A percentile compares a stretch with the other conserved stretches of the same genome.
Conservation (phyloP, 352 stramenopile genomes). For the Globisporangium polare region DNA sequence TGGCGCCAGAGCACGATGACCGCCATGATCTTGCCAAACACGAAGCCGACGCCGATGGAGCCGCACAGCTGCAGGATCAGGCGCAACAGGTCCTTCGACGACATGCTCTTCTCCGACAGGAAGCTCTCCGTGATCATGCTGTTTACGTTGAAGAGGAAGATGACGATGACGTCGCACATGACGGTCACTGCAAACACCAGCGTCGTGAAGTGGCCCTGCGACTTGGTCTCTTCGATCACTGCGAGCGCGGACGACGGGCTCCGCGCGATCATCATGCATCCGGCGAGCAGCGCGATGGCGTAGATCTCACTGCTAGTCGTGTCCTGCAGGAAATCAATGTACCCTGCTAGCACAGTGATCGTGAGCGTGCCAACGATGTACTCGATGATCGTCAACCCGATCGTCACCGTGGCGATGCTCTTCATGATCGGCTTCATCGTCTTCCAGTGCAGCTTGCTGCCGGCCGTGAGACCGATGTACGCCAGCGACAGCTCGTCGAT, state of each 20-base stretch:
- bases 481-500: slow-evolving; percentile 65
- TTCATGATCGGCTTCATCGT: slow-evolving; percentile 60
- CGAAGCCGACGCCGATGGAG: slow-evolving; percentile 41
- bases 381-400: slow-evolving; percentile 50
- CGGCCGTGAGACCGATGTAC: slow-evolving; percentile 60
- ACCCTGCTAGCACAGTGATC: slow-evolving; percentile 50
- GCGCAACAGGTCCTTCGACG: slow-evolving; percentile 21
- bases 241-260: slow-evolving; percentile 62
- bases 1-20: slow-evolving; percentile 51
- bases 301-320: slow-evolving; percentile 55
- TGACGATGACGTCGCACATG: slow-evolving; percentile 68
- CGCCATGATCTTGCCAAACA: slow-evolving; percentile 53
- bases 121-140: slow-evolving; percentile 67
- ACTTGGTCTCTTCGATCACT: slow-evolving; percentile 65
- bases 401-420: slow-evolving; percentile 47
- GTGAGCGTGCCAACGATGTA: slow-evolving; percentile 65
- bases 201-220: slow-evolving; percentile 63
- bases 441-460: slow-evolving; percentile 60
- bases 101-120: slow-evolving; percentile 49
- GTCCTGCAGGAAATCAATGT: slow-evolving; percentile 61
- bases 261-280: slow-evolving; percentile 70
- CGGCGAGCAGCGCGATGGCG: slow-evolving; percentile 56
- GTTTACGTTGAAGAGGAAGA: slow-evolving; percentile 72
- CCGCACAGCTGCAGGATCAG: slow-evolving; percentile 42
- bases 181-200: slow-evolving; percentile 65